Evolutionary conservation across 2,329 filamentous ascomycete genomes (phyloP), one percentile per base, ranked within the genome.

Genomic region (Monilinia laxa): DNA sequence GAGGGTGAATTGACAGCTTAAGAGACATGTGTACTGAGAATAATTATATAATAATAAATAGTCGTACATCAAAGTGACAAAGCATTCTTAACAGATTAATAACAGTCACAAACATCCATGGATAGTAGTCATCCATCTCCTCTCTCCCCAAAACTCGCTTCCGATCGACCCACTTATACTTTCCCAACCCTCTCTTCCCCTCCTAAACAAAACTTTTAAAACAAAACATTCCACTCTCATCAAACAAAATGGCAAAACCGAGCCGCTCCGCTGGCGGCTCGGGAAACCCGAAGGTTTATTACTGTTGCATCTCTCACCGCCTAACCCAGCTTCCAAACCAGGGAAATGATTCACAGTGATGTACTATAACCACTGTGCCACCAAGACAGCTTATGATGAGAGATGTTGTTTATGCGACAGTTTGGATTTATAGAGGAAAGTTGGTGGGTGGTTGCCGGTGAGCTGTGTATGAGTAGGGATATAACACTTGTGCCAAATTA

Each of bases 21-120:
- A 53, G 14, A 53, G 12, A 20, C 28, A 28, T 31, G 6, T 68
- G 76, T 88, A 7, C 87, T 87, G 23, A 6, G 56, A 45, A 31
- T 35, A 20, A 42, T 7, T 25, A 31, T n/a, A 25, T 42, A 3
- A 23, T 28, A 40, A 58, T 42, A 28, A 25, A 45, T 4, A 53
- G 3, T 16, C 51, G 31, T 18, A 18, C 11, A 18, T 18, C 3
- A 53, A 28, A 42, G 9, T 14, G 9, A 20, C 9, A 23, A 49
- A 12, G 10, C 9, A 53, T 53, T 28, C 23, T 14, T 16, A 28
- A 28, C 14, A 31, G 25, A 53, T 53, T 18, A 9, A 4, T 18
- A 9, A 4, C 16, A 53, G 14, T 53, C 25, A 28, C 1, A 14
- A 42, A 42, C 2, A 42, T 42, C 40, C 40, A 42, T 35, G 31